Evolutionary conservation across 169 alveolate genomes (phyloP), one percentile per base, ranked within the genome.

Genomic region (Eimeria brunetti): DNA sequence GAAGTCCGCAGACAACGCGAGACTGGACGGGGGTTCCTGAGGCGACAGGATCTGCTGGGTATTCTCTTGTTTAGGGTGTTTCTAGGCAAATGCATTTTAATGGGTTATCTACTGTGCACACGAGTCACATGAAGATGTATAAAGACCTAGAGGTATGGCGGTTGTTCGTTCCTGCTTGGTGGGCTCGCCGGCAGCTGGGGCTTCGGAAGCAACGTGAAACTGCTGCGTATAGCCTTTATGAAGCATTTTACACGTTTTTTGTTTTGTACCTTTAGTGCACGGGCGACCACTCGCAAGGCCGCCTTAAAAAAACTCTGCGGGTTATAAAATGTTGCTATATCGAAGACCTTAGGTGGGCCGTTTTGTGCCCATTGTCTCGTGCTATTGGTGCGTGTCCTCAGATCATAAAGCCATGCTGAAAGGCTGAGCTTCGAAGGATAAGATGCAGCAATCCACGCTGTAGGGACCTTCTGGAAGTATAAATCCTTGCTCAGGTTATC

Each of bases 351-450:
- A 9, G 92, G 92, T 24, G 92, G 92, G 78, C 92, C 92, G 14
- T 36, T 60, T 62, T 85, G 62, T 41, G 69, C 92, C 92, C 92
- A 85, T 9, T 62, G 92, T 41, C 51, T 69, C 46, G 69, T 85
- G 92, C 92, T 85, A 33, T 36, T 85, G 62, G 60, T 22, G 58
- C 92, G 92, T 24, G 22, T 62, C n/a, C 81, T 27, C 30, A 85
- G 92, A 53, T 85, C 92, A 60, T 85, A 62, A n/a, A 85, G 92
- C 92, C 92, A 85, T 62, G 75, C 60, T 8, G 81, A 81, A 30
- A 85, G 92, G 58, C 80, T 85, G 81, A 85, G 92, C 64, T 85
- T 60, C 14, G 92, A 69, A 51, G 95, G 84, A 76, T 78, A 91
- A 12, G 91, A 76, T 11, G 53, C 84, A 27, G 14, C 27, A 7